Percentiles rank a stretch among this genome's conserved stretches.
phyloP scores from a whole-genome alignment of 495 filamentous ascomycete species.

The Penicillium arizonense region DNA sequence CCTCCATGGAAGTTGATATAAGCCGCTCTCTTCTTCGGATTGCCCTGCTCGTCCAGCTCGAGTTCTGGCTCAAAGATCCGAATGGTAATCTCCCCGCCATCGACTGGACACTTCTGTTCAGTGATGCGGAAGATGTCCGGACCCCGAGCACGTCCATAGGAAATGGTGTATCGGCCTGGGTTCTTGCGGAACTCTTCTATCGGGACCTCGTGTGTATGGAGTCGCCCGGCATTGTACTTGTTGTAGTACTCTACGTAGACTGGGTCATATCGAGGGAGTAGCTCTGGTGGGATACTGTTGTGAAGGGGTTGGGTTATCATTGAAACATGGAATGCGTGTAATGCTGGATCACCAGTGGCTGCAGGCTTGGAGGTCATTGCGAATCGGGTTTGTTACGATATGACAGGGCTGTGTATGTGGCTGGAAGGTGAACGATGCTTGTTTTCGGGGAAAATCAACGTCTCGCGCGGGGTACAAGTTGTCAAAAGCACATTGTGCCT shows the following conservation, averaged over 20 bases:
- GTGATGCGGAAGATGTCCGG: conserved; percentile 39
- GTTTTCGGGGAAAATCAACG: no score
- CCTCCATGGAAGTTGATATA: conserved; percentile 43
- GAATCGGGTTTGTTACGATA: no score
- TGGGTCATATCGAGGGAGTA: conserved; percentile 33
- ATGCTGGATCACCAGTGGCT: conserved; percentile 4
- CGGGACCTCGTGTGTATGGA: conserved; percentile 40
- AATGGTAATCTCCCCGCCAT: conserved; percentile 34
- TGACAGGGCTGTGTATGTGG: neutral
- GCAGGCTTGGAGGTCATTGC: neutral
- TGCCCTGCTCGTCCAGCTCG: conserved; percentile 24
- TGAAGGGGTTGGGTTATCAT: conserved; percentile 30
- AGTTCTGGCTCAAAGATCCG: conserved; percentile 38
- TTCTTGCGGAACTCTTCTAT: conserved; percentile 45
- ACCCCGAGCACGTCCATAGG: conserved; percentile 33
- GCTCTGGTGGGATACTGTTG: conserved; percentile 35
- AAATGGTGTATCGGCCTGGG: conserved; percentile 34
- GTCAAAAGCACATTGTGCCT: no score
- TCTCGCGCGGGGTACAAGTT: no score
- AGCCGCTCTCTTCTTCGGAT: conserved; percentile 33
- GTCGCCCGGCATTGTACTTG: conserved; percentile 38
- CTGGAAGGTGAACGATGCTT: neutral
- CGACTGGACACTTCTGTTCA: conserved; percentile 37
- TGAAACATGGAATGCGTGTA: conserved; percentile 24
- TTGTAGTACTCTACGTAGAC: conserved; percentile 37